These are phyloP conservation scores for Kewa caespitosa DNA, from an alignment of 179 eudicot genomes.

Conservation along the genomic window DNA sequence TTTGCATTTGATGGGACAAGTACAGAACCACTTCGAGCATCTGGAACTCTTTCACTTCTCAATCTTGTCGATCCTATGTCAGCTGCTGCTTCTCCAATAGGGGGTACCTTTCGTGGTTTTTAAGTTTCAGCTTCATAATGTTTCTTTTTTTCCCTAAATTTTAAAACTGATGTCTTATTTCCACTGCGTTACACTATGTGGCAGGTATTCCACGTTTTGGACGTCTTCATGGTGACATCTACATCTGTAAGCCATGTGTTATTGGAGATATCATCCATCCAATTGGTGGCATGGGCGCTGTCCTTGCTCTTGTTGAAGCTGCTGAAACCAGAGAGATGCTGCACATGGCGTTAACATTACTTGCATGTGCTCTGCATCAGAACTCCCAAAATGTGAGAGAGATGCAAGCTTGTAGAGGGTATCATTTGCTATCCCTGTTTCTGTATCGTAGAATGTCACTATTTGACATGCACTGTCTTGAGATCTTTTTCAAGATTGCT, in stretches of 20 bases:
- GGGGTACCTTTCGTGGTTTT: constrained; percentile 44
- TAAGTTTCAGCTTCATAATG: background rate
- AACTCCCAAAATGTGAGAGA: constrained; percentile 92
- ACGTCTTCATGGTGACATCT: constrained; percentile 88
- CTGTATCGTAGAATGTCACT: constrained; percentile 83
- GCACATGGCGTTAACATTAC: constrained; percentile 86
- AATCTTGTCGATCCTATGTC: constrained; percentile 97
- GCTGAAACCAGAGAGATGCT: constrained; percentile 98
- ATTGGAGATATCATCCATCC: constrained; percentile 93
- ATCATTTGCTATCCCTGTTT: constrained; percentile 90
- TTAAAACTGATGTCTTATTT: background rate
- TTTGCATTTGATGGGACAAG: constrained; percentile 99
- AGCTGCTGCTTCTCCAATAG: constrained; percentile 98
- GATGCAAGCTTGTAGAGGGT: constrained; percentile 90
- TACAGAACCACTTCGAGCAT: constrained; percentile 65
- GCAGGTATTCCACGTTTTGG: constrained; percentile 99
- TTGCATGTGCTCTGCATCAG: constrained; percentile 94
- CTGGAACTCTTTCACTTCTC: constrained; percentile 85
- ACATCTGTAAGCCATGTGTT: constrained; percentile 82
- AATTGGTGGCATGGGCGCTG: constrained; percentile 88
- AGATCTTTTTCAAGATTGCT: constrained; percentile 95
- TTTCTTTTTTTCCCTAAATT: background rate
- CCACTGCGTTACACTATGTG: background rate
- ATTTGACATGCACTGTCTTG: constrained; percentile 96
- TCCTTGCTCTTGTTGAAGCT: constrained; percentile 97